These are phyloP conservation scores for Antarctomyces pellizariae DNA, from an alignment of 495 filamentous ascomycete genomes.

Conservation along the genomic window DNA sequence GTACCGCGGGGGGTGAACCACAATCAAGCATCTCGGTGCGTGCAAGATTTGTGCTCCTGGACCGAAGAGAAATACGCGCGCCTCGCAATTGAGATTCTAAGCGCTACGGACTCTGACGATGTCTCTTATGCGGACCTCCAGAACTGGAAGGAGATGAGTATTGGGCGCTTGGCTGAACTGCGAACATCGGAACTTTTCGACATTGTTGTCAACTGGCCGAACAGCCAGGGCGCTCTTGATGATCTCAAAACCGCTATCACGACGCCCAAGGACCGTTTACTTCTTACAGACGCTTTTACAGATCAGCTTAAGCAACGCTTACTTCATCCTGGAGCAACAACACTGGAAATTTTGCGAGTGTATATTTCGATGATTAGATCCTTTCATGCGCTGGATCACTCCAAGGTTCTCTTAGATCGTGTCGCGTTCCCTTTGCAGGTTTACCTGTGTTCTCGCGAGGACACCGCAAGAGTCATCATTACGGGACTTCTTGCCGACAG, in stretches of 20 bases:
- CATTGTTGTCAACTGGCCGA: slow-evolving; percentile 66
- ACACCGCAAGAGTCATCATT: slow-evolving; percentile 74
- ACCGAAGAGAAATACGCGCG: slow-evolving; percentile 46
- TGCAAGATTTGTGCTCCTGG: slow-evolving; percentile 38
- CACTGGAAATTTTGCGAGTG: slow-evolving; percentile 63
- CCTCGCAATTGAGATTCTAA: slow-evolving; percentile 38
- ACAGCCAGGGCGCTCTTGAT: slow-evolving; percentile 57
- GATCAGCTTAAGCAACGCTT: slow-evolving; percentile 42
- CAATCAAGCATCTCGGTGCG: slow-evolving; percentile 23
- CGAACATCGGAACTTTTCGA: slow-evolving; percentile 72
- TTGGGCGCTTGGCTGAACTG: slow-evolving; percentile 54
- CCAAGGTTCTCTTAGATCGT: slow-evolving; percentile 72
- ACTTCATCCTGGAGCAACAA: slow-evolving; percentile 73
- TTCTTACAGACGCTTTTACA: slow-evolving; percentile 50
- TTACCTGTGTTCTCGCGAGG: slow-evolving; percentile 82
- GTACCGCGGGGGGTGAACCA: slow-evolving; percentile 7
- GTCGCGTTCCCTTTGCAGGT: slow-evolving; percentile 62
- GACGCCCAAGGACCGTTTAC: slow-evolving; percentile 28
- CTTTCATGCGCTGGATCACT: slow-evolving; percentile 73
- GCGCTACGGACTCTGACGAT: slow-evolving; percentile 15
- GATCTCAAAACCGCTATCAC: slow-evolving; percentile 36
- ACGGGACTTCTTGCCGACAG: slow-evolving; percentile 56
- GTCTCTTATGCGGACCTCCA: slow-evolving; percentile 37
- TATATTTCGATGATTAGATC: slow-evolving; percentile 86
- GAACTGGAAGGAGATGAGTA: slow-evolving; percentile 61